phyloP scores from a whole-genome alignment of 2,329 filamentous ascomycete genomes.

The Cylindrodendrum hubeiense region DNA sequence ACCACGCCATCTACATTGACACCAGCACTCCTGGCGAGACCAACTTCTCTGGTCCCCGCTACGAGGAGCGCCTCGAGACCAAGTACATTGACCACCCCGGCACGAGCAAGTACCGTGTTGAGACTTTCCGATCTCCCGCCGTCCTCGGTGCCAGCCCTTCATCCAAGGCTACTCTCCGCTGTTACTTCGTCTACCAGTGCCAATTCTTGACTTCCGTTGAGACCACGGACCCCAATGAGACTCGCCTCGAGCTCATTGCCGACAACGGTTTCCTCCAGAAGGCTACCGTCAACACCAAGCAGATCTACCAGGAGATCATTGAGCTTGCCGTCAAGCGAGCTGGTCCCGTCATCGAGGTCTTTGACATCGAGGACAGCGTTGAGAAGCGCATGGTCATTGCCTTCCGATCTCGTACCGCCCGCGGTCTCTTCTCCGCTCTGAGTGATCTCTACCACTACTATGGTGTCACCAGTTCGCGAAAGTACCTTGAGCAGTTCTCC shows the following conservation, averaged over 20 bases:
- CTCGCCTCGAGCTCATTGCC: constrained; percentile 89
- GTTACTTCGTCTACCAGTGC: constrained; percentile 99
- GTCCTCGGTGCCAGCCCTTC: constrained; percentile 76
- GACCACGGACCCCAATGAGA: constrained; percentile 82
- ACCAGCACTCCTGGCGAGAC: constrained; percentile 91
- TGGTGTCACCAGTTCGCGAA: constrained; percentile 92
- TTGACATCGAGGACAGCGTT: constrained; percentile 89
- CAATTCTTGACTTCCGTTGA: constrained; percentile 82
- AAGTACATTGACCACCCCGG: constrained; percentile 92
- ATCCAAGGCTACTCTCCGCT: constrained; percentile 87
- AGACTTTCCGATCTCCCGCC: constrained; percentile 95
- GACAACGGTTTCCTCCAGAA: constrained; percentile 96
- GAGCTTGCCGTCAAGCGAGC: constrained; percentile 85
- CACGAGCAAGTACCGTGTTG: constrained; percentile 86
- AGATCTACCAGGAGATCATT: constrained; percentile 95
- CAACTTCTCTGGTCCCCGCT: constrained; percentile 82
- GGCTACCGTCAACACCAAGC: constrained; percentile 94
- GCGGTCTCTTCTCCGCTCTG: constrained; percentile 93
- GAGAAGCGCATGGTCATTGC: constrained; percentile 97
- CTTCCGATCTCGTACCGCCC: constrained; percentile 92
- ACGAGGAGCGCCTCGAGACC: constrained; percentile 92
- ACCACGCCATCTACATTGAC: constrained; percentile 99
- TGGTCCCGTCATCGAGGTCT: constrained; percentile 97
- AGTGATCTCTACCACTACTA: constrained; percentile 99
- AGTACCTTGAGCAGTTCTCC: constrained; percentile 99